Evolutionary conservation across 345 rosid species (phyloP).

Genomic region (Populus euphratica): DNA sequence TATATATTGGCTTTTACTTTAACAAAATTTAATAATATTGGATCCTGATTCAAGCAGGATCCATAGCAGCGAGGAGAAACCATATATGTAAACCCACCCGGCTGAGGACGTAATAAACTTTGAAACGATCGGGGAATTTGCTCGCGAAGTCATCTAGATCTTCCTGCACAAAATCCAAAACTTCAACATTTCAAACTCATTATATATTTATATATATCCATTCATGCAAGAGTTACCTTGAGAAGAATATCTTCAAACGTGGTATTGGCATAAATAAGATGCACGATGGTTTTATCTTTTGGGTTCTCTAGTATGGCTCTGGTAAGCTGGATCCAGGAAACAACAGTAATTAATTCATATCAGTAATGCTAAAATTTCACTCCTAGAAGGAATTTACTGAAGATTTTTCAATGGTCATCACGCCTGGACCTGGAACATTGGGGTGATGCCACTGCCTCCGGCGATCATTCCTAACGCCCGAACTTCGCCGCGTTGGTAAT

Average conservation of each 20-base stretch:
- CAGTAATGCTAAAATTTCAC: neutral
- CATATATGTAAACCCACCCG: neutral
- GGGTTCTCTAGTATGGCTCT: slow-evolving; percentile 23
- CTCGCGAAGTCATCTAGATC: slow-evolving; percentile 17
- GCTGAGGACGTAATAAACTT: slow-evolving; percentile 15
- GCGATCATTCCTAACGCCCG: slow-evolving; percentile 22
- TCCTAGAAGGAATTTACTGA: neutral
- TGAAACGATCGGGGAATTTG: slow-evolving; percentile 9
- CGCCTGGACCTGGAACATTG: slow-evolving; percentile 18
- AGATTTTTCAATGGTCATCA: neutral
- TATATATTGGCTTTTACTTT: too few species aligned
- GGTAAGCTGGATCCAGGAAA: neutral
- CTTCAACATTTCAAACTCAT: neutral
- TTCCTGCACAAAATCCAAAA: slow-evolving; percentile 5
- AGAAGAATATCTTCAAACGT: slow-evolving; percentile 18
- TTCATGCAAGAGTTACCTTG: slow-evolving; percentile 2
- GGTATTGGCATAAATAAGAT: slow-evolving; percentile 18
- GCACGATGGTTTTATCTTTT: slow-evolving; percentile 11
- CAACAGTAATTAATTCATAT: neutral
- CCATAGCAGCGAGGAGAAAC: too few species aligned
- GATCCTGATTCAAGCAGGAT: too few species aligned
- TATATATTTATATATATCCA: too few species aligned
- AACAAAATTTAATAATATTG: too few species aligned
- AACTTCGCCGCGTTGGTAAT: slow-evolving; percentile 1
- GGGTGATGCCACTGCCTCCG: slow-evolving; percentile 27